Evolutionary conservation across 2,329 filamentous ascomycete species (phyloP).

Genomic region (Dichotomopilus funicola): DNA sequence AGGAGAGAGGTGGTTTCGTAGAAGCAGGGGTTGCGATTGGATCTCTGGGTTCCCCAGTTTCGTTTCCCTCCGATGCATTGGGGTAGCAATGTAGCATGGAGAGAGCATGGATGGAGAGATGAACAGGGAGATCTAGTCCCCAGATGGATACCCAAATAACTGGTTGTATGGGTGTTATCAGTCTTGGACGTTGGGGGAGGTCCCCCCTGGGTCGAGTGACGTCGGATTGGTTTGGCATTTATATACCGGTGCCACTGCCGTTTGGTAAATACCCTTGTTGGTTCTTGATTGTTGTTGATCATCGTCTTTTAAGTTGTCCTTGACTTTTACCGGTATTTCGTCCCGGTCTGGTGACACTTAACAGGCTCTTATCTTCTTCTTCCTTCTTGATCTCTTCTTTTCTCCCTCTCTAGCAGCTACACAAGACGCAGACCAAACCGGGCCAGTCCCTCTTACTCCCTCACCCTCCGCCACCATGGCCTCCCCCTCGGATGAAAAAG

Average conservation of each 20-base stretch:
- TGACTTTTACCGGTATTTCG: constrained; percentile 5
- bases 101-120: neutral
- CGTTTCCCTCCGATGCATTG: constrained; percentile 1
- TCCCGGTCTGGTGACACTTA: neutral
- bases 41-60: neutral
- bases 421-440: neutral
- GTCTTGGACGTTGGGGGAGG: no score
- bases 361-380: neutral
- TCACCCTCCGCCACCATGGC: constrained; percentile 2
- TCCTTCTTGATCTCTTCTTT: neutral
- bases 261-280: no score
- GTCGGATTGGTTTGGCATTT: neutral
- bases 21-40: constrained; percentile 1
- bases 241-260: no score
- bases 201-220: neutral
- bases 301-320: neutral
- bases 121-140: neutral
- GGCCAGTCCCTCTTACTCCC: neutral
- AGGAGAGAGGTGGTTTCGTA: neutral
- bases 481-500: constrained; percentile 8
- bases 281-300: no score
- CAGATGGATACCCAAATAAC: neutral
- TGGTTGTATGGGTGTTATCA: neutral
- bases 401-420: neutral
- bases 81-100: constrained; percentile 3